Conservation (phyloP, 768 basidiomycete genomes). For the Mrakia frigida region DNA sequence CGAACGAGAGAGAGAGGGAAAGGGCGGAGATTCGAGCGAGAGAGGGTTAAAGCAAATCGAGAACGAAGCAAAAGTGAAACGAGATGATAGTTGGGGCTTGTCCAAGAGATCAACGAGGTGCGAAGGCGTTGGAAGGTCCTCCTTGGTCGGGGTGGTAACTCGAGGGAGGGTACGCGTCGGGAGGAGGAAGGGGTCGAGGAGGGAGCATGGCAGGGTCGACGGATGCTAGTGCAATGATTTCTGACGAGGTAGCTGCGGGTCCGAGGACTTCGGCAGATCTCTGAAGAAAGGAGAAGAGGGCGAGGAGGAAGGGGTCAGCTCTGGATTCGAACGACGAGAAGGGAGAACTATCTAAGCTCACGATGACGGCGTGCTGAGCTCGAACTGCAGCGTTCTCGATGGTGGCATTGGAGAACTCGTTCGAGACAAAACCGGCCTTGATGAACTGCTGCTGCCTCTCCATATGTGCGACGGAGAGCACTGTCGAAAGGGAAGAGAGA, state of each 20-base stretch:
- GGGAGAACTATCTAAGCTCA: neutral
- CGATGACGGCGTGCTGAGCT: slow-evolving; percentile 23
- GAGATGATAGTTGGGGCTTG: too few relatives aligned
- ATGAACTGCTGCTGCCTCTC: slow-evolving; percentile 17
- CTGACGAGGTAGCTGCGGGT: slow-evolving; percentile 20
- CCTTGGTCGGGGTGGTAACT: too few relatives aligned
- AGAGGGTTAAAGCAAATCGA: too few relatives aligned
- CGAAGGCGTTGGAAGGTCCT: too few relatives aligned
- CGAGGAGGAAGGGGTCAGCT: neutral
- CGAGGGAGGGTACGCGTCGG: neutral
- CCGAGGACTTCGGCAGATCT: slow-evolving; percentile 17
- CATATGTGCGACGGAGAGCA: slow-evolving; percentile 18
- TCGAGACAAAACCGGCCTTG: slow-evolving; percentile 21
- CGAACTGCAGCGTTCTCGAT: slow-evolving; percentile 20
- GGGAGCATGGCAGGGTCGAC: slow-evolving; percentile 1
- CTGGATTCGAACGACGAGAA: neutral
- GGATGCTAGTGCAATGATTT: slow-evolving; percentile 18
- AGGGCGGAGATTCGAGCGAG: too few relatives aligned
- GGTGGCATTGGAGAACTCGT: slow-evolving; percentile 24
- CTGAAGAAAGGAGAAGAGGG: neutral
- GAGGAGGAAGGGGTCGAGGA: neutral
- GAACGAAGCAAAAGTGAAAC: too few relatives aligned
- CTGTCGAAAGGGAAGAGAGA: neutral
- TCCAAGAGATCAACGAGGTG: too few relatives aligned
- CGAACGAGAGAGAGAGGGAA: too few relatives aligned